phyloP scores from a whole-genome alignment of 1,284 basidiomycete genomes.

The Dichomitus squalens region DNA sequence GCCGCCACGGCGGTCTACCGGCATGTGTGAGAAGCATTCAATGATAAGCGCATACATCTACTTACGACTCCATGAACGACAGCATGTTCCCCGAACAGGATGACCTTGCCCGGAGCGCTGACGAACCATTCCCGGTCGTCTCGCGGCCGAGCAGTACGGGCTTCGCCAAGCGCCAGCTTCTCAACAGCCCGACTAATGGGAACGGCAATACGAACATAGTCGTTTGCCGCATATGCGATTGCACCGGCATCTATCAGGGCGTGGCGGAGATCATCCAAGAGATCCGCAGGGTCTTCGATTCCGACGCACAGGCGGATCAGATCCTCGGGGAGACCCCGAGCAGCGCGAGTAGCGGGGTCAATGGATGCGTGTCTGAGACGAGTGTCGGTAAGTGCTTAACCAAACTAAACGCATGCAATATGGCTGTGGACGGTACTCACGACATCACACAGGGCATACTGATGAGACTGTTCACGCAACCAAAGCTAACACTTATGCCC shows the following conservation, averaged over 20 bases:
- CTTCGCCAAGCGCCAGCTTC: constrained; percentile 55
- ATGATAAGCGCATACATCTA: constrained; percentile 24
- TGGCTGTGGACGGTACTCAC: constrained; percentile 53
- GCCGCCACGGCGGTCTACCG: constrained; percentile 91
- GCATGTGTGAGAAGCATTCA: neutral
- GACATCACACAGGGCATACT: constrained; percentile 99
- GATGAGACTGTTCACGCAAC: constrained; percentile 97
- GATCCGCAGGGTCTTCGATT: constrained; percentile 93
- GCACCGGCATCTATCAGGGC: constrained; percentile 93
- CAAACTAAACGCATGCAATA: neutral
- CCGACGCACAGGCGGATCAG: constrained; percentile 98
- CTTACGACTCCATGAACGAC: constrained; percentile 96
- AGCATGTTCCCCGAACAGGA: constrained; percentile 98
- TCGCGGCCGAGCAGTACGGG: constrained; percentile 24
- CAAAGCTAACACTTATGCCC: constrained; percentile 98
- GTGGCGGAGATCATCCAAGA: constrained; percentile 94
- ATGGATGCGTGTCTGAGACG: constrained; percentile 90
- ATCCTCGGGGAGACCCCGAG: constrained; percentile 94
- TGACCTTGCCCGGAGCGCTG: constrained; percentile 97
- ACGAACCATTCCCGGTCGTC: constrained; percentile 80
- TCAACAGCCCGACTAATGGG: constrained; percentile 67
- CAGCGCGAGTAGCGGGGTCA: constrained; percentile 89
- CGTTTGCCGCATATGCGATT: constrained; percentile 53
- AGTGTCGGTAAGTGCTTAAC: neutral
- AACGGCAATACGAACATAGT: constrained; percentile 51